Evolutionary conservation across 2,329 filamentous ascomycete species (phyloP), one percentile per base, ranked within the genome.

Genomic region (Pezicula rhizophila): DNA sequence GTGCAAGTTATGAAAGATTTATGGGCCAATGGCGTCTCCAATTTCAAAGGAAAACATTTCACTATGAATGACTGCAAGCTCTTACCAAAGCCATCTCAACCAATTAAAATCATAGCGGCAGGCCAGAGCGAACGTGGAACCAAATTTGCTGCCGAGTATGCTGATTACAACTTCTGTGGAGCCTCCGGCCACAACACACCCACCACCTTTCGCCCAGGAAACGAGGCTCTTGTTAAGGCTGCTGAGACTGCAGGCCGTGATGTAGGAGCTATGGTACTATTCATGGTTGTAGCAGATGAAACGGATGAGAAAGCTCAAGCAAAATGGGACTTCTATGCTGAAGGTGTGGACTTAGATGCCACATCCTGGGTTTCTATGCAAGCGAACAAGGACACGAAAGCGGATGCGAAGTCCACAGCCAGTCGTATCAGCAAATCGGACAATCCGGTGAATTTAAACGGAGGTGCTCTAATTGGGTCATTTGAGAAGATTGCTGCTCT

Each of bases 1-100:
- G 60, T 63, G 23, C 51, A 58, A 48, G 53, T 62, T 14, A 60
- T 63, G 58, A 60, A 60, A 46, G 60, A 63, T 12, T 53, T 63
- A 14, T 63, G 61, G 61, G 46, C 53, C 12, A 50, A 53, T 12
- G 60, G 61, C 10, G 54, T 57, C n/a, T 60, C 56, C 14, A 54
- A 61, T 41, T 56, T 63, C 50, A 59, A 62, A 52, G 60, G 60
- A 5, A 55, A 58, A 39, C 52, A 63, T 39, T 63, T 63, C 54
- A 50, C 51, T 26, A 63, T 63, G 60, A 58, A 62, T 1, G 60
- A 63, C 52, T 62, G 60, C 56, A 62, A 59, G 46, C 51, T 63
- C 25, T 60, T 56, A 6, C 46, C 46, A 42, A 34, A 35, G 20
- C 46, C 46, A 8, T 47, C 46, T 15, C n/a, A 20, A 12, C 23